These are phyloP conservation scores for Hypholoma sublateritium DNA, from an alignment of 768 basidiomycete genomes.

Conservation along the genomic window DNA sequence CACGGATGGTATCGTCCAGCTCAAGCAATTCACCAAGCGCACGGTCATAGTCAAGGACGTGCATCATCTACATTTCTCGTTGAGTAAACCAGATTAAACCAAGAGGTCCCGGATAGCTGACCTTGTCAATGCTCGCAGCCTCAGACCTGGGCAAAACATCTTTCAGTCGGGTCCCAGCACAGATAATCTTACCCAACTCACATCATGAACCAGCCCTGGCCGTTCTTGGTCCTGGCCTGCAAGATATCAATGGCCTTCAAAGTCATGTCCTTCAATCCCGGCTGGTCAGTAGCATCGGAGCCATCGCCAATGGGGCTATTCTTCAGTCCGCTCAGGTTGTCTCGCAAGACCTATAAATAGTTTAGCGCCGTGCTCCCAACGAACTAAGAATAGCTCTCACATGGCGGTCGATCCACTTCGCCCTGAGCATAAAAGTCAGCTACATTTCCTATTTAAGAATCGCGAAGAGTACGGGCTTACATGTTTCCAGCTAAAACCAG, in stretches of 20 bases:
- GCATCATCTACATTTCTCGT: constrained; percentile 37
- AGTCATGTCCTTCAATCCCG: constrained; percentile 49
- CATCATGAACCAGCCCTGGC: constrained; percentile 48
- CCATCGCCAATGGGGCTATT: constrained; percentile 43
- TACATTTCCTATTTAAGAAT: neutral
- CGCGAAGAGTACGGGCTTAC: constrained; percentile 10
- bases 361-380: neutral
- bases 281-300: constrained; percentile 41
- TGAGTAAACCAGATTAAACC: neutral
- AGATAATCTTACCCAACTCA: neutral
- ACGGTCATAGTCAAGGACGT: constrained; percentile 45
- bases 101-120: neutral
- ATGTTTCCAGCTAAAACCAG: constrained; percentile 22
- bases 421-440: constrained; percentile 22
- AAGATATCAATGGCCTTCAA: constrained; percentile 46
- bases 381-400: constrained; percentile 15
- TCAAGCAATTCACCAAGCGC: constrained; percentile 45
- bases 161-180: neutral
- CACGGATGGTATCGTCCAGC: constrained; percentile 44
- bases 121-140: constrained; percentile 46
- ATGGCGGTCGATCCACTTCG: constrained; percentile 45
- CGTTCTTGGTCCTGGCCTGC: constrained; percentile 34
- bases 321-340: constrained; percentile 35
- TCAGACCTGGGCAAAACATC: constrained; percentile 28
- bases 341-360: constrained; percentile 28